Evolutionary conservation across 129 eudicot genomes (phyloP).

Genomic region (Escallonia rubra): DNA sequence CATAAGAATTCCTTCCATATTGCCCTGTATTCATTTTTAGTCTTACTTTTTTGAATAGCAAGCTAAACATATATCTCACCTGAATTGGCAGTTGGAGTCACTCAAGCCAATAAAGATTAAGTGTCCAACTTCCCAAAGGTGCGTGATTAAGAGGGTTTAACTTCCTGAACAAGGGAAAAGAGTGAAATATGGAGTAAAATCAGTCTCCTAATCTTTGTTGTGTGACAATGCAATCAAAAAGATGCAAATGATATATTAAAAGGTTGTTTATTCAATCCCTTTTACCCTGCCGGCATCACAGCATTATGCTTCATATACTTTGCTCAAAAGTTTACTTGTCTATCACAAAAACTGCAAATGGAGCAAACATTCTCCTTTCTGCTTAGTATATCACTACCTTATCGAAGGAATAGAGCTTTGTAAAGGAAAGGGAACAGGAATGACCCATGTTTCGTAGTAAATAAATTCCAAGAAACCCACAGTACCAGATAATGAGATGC

Average conservation of each 20-base stretch:
- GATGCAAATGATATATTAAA: not conserved
- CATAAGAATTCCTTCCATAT: slow-evolving; percentile 5
- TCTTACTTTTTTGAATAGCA: not conserved
- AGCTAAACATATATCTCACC: slow-evolving; percentile 57
- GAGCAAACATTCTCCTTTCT: too few relatives aligned
- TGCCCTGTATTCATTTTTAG: slow-evolving; percentile 7
- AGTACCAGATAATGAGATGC: too few relatives aligned
- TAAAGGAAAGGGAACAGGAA: too few relatives aligned
- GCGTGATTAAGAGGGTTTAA: slow-evolving; percentile 41
- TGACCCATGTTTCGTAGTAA: not conserved
- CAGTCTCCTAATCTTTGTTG: slow-evolving; percentile 37
- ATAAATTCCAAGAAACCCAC: not conserved
- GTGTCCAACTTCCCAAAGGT: slow-evolving; percentile 73
- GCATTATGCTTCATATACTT: too few relatives aligned
- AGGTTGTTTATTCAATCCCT: too few relatives aligned
- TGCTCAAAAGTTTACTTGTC: too few relatives aligned
- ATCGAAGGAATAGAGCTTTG: too few relatives aligned
- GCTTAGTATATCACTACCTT: too few relatives aligned
- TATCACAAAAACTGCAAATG: too few relatives aligned
- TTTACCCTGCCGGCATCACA: too few relatives aligned
- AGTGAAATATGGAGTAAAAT: slow-evolving; percentile 28
- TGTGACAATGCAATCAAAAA: slow-evolving; percentile 17
- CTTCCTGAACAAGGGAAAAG: slow-evolving; percentile 77
- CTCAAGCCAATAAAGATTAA: slow-evolving; percentile 73
- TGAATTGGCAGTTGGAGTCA: slow-evolving; percentile 84